Percentiles rank a stretch among this genome's conserved stretches.
Evolutionary conservation across 176 grass and related monocot species (phyloP).

Genomic region (Cenchrus americanus): DNA sequence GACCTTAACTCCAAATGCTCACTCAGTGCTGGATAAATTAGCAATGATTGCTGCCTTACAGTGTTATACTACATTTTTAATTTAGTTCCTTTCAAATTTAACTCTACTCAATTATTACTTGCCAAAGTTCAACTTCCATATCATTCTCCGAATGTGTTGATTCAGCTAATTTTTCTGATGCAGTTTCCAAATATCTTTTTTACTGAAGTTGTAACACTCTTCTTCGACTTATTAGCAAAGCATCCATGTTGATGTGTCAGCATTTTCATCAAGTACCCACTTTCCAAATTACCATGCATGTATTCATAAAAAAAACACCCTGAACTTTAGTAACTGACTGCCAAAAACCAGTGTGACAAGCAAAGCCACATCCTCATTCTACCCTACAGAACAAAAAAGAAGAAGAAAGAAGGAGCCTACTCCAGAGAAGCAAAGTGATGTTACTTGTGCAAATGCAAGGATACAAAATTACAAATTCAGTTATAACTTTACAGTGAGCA

Average conservation of each 20-base stretch:
- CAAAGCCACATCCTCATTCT: background rate
- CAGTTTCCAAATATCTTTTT: background rate
- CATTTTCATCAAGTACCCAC: background rate
- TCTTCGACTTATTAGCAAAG: background rate
- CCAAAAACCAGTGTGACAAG: background rate
- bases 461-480: conserved; percentile 28
- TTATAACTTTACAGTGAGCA: background rate
- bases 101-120: background rate
- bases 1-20: background rate
- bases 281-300: background rate
- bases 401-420: background rate
- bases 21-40: background rate
- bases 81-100: background rate
- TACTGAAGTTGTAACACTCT: background rate
- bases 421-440: background rate
- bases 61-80: background rate
- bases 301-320: background rate
- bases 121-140: background rate
- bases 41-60: background rate
- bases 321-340: background rate
- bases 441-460: background rate
- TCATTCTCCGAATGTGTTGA: background rate
- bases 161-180: background rate
- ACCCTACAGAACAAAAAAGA: too few species aligned
- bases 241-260: background rate